Evolutionary conservation across 306 rosid genomes (phyloP), one percentile per base, ranked within the genome.

Genomic region (Adenanthera pavonina): DNA sequence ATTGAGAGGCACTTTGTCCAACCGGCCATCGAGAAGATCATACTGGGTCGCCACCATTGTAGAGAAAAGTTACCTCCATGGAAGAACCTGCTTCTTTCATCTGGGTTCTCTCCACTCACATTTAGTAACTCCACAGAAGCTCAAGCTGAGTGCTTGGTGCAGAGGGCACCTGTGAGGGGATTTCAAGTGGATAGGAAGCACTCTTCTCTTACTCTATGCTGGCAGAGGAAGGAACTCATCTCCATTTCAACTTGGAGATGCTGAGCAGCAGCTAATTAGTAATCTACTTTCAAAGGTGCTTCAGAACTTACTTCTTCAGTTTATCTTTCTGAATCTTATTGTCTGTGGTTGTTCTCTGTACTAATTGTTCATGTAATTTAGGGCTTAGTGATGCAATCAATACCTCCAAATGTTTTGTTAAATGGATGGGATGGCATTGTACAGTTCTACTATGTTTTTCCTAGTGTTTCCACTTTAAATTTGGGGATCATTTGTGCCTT

Each of bases 141-240:
- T 38, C 98, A 92, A 86, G 97, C 97, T 0, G 98, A 94, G 84
- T 94, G 95, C 78, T 68, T 92, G 83, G 92, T 92, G 64, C 97
- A 94, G 81, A 82, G 97, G 86, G 90, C 91, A 66, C 97, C 95
- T 0, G 94, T 88, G 38, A 79, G 97, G 67, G 98, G 98, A 54
- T 94, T 94, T 81, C 95, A 94, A 49, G 88, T 94, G 13, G 97
- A 94, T 85, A 91, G 92, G 89, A 88, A 87, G 60, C 90, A 90
- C 41, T 86, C 97, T 6, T 90, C 97, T 19, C 95, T 95, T 76
- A 89, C 81, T 76, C 89, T 95, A 35, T 91, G 90, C 87, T 95
- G 98, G 98, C 97, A 95, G 84, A 65, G 90, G 34, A 95, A 92
- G 81, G 98, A 95, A 83, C 98, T 95, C 2, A 53, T 92, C 81